Conservation (phyloP, 257 asterid species). For the Marsdenia floribunda region DNA sequence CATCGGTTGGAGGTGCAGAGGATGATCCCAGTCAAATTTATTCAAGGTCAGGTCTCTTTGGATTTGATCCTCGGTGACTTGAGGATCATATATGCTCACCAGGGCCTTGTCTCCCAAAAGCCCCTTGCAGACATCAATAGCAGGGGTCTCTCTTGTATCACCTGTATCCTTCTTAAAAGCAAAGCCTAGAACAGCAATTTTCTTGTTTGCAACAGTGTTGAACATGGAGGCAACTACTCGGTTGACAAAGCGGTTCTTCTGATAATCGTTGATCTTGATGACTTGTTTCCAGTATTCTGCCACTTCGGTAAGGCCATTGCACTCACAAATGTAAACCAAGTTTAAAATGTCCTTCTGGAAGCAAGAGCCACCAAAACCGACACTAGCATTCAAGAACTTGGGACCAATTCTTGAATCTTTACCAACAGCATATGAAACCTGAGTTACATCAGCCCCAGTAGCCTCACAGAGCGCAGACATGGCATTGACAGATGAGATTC, state of each 20-base stretch:
- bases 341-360: slow-evolving; percentile 87
- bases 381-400: slow-evolving; percentile 80
- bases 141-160: slow-evolving; percentile 81
- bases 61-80: slow-evolving; percentile 78
- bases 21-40: slow-evolving; percentile 89
- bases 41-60: slow-evolving; percentile 85
- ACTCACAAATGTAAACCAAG: slow-evolving; percentile 82
- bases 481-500: slow-evolving; percentile 90
- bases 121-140: slow-evolving; percentile 84
- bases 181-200: slow-evolving; percentile 67
- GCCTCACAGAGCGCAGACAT: slow-evolving; percentile 93
- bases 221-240: slow-evolving; percentile 76
- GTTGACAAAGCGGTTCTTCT: slow-evolving; percentile 74
- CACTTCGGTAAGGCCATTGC: slow-evolving; percentile 83
- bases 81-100: slow-evolving; percentile 82
- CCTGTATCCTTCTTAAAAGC: slow-evolving; percentile 89
- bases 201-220: slow-evolving; percentile 82
- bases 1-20: slow-evolving; percentile 84
- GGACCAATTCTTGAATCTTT: slow-evolving; percentile 76
- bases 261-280: slow-evolving; percentile 80
- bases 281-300: slow-evolving; percentile 92
- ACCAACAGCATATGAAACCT: slow-evolving; percentile 74
- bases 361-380: slow-evolving; percentile 89
- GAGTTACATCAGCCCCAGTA: slow-evolving; percentile 75
- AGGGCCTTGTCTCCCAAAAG: slow-evolving; percentile 73